These are phyloP conservation scores for Ashbya aceris DNA, from an alignment of 1,139 yeast genomes.

Conservation along the genomic window DNA sequence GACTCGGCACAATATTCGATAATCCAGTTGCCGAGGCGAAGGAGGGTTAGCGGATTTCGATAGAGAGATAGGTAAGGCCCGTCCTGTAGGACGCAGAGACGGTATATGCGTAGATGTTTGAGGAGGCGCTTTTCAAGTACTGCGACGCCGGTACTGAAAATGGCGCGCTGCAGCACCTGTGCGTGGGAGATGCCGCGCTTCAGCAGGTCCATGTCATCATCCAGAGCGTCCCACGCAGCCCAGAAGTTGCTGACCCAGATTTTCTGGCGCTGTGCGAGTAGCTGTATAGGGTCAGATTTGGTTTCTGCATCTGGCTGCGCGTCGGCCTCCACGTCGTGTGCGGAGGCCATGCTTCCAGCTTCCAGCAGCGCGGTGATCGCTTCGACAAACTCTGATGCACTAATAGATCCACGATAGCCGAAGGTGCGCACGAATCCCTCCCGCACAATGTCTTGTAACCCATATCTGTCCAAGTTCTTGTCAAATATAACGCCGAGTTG, in stretches of 20 bases:
- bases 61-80: constrained; percentile 76
- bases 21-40: constrained; percentile 84
- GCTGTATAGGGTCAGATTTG: constrained; percentile 30
- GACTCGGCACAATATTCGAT: constrained; percentile 82
- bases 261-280: constrained; percentile 48
- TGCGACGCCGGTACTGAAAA: constrained; percentile 83
- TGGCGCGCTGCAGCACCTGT: constrained; percentile 69
- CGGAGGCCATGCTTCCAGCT: constrained; percentile 35
- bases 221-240: constrained; percentile 91
- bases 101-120: constrained; percentile 68
- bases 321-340: not conserved
- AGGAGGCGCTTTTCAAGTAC: constrained; percentile 73
- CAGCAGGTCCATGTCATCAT: constrained; percentile 48
- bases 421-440: constrained; percentile 81
- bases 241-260: constrained; percentile 86
- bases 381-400: constrained; percentile 93
- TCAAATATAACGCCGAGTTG: constrained; percentile 61
- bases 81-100: constrained; percentile 82
- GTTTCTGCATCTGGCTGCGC: constrained; percentile 6
- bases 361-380: constrained; percentile 79
- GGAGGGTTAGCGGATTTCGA: constrained; percentile 75
- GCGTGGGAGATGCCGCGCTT: constrained; percentile 72
- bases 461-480: constrained; percentile 65
- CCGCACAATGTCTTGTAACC: constrained; percentile 71
- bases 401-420: constrained; percentile 78